These are phyloP conservation scores for Sphaerostilbella broomeana DNA, from an alignment of 2,329 filamentous ascomycete genomes.

Conservation along the genomic window DNA sequence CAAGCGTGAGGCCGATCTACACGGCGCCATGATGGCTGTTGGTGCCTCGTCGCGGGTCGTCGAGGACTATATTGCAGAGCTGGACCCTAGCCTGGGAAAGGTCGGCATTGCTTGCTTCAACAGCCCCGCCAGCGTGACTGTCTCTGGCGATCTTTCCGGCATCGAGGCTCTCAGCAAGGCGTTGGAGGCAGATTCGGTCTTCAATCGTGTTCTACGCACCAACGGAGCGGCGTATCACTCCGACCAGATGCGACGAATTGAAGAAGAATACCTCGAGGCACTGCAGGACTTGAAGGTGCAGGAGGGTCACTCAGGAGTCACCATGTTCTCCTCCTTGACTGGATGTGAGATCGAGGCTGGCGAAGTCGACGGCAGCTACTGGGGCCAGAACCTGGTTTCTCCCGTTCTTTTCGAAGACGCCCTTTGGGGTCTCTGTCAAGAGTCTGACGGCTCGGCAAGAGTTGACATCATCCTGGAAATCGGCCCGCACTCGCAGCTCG, in stretches of 20 bases:
- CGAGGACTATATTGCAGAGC: slow-evolving; percentile 10
- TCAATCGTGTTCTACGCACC: slow-evolving; percentile 16
- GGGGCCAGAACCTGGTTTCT: slow-evolving; percentile 30
- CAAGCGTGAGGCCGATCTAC: too few species aligned
- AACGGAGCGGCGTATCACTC: slow-evolving; percentile 20
- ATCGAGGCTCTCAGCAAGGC: slow-evolving; percentile 8
- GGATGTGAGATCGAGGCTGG: neutral
- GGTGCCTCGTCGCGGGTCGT: slow-evolving; percentile 14
- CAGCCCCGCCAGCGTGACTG: slow-evolving; percentile 19
- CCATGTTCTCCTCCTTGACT: slow-evolving; percentile 12
- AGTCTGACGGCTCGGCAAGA: slow-evolving; percentile 11
- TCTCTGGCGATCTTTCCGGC: slow-evolving; percentile 18
- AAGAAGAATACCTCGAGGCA: slow-evolving; percentile 7
- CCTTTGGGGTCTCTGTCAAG: too few species aligned
- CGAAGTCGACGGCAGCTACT: slow-evolving; percentile 24
- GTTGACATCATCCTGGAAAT: slow-evolving; percentile 35
- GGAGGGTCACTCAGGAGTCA: neutral
- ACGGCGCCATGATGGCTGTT: slow-evolving; percentile 22
- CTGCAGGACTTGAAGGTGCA: neutral
- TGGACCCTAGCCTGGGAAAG: slow-evolving; percentile 15
- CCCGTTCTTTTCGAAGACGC: slow-evolving; percentile 30
- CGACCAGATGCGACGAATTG: slow-evolving; percentile 14
- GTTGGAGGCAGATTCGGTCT: slow-evolving; percentile 11
- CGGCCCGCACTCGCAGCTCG: slow-evolving; percentile 42
- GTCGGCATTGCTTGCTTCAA: slow-evolving; percentile 21